A percentile compares a stretch with the other conserved stretches of the same genome.
These are phyloP conservation scores for Ophiostoma tasmaniense DNA, from an alignment of 2,329 filamentous ascomycete species.

Conservation along the genomic window DNA sequence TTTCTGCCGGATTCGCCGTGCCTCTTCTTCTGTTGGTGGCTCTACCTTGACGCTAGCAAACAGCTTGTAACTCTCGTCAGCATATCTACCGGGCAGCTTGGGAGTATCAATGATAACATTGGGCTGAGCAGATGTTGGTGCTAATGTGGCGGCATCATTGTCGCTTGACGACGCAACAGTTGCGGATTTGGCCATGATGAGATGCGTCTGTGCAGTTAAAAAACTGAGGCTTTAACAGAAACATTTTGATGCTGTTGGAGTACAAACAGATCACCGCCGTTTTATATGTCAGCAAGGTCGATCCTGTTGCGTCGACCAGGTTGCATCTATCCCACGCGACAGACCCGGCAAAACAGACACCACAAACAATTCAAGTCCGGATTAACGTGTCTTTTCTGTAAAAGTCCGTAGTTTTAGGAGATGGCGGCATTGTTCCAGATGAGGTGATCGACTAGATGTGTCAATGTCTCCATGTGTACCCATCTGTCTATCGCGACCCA, in stretches of 20 bases:
- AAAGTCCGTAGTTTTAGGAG: neutral
- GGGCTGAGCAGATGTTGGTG: neutral
- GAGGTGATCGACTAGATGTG: slow-evolving; percentile 2
- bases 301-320: neutral
- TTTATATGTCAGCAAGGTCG: neutral
- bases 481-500: neutral
- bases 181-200: neutral
- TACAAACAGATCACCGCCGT: neutral
- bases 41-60: slow-evolving; percentile 12
- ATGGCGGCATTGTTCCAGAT: neutral
- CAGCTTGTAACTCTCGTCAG: slow-evolving; percentile 17
- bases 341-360: neutral
- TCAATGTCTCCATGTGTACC: neutral
- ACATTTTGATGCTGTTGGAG: neutral
- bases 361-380: neutral
- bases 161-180: neutral
- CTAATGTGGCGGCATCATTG: neutral
- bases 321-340: neutral
- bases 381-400: neutral
- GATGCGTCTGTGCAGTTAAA: neutral
- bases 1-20: slow-evolving; percentile 3
- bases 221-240: neutral
- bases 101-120: neutral
- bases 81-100: slow-evolving; percentile 12
- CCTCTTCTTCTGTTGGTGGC: slow-evolving; percentile 12